Percentiles rank a stretch among this genome's conserved stretches.
These are phyloP conservation scores for Gloeopeniophorella convolvens DNA, from an alignment of 768 basidiomycete genomes.

Conservation along the genomic window DNA sequence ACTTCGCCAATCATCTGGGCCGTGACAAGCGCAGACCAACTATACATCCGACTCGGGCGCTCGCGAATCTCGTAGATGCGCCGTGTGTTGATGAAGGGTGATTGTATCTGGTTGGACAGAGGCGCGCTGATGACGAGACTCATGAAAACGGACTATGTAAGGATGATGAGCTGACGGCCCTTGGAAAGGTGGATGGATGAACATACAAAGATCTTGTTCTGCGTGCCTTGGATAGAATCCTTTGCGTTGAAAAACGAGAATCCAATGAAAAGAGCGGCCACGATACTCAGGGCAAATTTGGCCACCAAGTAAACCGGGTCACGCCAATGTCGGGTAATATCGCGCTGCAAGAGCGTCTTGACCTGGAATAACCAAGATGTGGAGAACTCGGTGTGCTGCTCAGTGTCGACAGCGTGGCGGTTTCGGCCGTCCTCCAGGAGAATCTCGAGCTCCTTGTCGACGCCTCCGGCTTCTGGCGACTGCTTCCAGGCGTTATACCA, in stretches of 20 bases:
- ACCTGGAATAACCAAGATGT: constrained; percentile 37
- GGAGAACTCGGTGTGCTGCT: constrained; percentile 29
- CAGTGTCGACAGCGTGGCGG: constrained; percentile 23
- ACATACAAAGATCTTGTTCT: constrained; percentile 39
- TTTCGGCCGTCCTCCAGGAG: constrained; percentile 36
- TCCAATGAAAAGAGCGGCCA: constrained; percentile 33
- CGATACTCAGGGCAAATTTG: constrained; percentile 33
- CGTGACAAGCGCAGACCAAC: constrained; percentile 33
- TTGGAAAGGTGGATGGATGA: no score
- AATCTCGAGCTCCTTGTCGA: constrained; percentile 37
- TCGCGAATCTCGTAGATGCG: constrained; percentile 37
- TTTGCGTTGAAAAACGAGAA: constrained; percentile 37
- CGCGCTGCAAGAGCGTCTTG: constrained; percentile 27
- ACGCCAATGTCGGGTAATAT: constrained; percentile 32
- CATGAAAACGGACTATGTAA: constrained; percentile 30
- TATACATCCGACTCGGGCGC: constrained; percentile 37
- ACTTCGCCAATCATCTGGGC: constrained; percentile 35
- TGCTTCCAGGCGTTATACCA: constrained; percentile 47
- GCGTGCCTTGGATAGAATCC: constrained; percentile 35
- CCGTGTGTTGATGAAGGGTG: constrained; percentile 35
- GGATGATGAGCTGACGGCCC: not conserved
- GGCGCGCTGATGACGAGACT: constrained; percentile 30
- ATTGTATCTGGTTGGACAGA: constrained; percentile 37
- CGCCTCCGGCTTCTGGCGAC: constrained; percentile 33
- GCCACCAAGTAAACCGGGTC: constrained; percentile 35